Evolutionary conservation across 1,284 basidiomycete species (phyloP).

Genomic region (Sporisorium exsertum): DNA sequence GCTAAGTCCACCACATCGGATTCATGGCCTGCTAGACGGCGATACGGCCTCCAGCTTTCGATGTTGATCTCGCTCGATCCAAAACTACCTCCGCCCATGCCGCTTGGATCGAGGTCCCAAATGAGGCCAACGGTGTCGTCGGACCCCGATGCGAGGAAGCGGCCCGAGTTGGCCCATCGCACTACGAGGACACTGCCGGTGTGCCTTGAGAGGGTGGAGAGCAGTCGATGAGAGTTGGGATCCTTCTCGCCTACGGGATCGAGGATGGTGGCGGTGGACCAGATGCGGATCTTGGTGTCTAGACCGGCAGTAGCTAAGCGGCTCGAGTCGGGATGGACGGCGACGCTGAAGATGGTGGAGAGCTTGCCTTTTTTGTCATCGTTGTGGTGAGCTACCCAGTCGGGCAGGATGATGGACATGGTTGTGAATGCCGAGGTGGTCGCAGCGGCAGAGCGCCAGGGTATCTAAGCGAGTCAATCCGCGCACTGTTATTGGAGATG

Average conservation of each 20-base stretch:
- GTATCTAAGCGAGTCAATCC: conserved; percentile 4
- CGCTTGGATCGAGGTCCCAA: conserved; percentile 84
- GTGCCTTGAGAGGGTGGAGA: conserved; percentile 92
- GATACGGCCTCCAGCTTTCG: conserved; percentile 96
- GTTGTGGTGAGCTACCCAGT: conserved; percentile 67
- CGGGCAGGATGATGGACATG: conserved; percentile 65
- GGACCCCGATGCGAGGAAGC: conserved; percentile 94
- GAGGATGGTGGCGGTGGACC: conserved; percentile 93
- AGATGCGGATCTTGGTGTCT: conserved; percentile 93
- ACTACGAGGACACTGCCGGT: conserved; percentile 92
- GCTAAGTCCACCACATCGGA: conserved; percentile 91
- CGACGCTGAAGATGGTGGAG: conserved; percentile 88
- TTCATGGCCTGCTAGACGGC: conserved; percentile 86
- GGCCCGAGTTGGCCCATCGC: conserved; percentile 93
- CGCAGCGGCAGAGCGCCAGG: conserved; percentile 1
- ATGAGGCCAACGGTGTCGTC: conserved; percentile 96
- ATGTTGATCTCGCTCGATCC: conserved; percentile 71
- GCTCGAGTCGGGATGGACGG: conserved; percentile 94
- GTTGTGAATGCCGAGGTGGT: conserved; percentile 11
- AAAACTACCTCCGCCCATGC: conserved; percentile 55
- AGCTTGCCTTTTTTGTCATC: conserved; percentile 75
- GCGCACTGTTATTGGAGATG: not conserved
- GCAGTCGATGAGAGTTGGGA: conserved; percentile 82
- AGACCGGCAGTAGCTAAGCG: conserved; percentile 95
- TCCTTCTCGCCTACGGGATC: conserved; percentile 78